These are phyloP conservation scores for Heliamphora exappendiculata DNA, from an alignment of 148 eudicot genomes.

Conservation along the genomic window DNA sequence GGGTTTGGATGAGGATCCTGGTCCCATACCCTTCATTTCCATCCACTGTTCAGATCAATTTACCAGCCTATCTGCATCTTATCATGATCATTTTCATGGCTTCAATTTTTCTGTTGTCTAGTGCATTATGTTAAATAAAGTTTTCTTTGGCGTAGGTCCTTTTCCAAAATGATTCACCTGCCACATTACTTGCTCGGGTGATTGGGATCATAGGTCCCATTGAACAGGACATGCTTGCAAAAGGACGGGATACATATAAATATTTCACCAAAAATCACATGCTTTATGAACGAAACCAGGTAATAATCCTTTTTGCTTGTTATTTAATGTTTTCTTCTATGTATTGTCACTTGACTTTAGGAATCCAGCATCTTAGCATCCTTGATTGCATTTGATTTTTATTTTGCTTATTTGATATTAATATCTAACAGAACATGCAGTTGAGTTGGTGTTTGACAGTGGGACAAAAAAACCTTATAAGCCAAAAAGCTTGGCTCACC, in stretches of 20 bases:
- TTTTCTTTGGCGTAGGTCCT: constrained; percentile 53
- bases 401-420: neutral
- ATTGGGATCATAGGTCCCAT: constrained; percentile 86
- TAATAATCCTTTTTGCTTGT: constrained; percentile 15
- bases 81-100: neutral
- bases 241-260: constrained; percentile 93
- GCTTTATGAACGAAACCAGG: constrained; percentile 99
- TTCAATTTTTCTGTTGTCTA: neutral
- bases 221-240: constrained; percentile 87
- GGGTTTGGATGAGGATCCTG: no score
- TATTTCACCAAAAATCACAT: constrained; percentile 96
- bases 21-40: neutral
- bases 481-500: no score
- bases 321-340: neutral
- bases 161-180: constrained; percentile 98
- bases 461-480: neutral
- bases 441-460: neutral
- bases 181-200: constrained; percentile 91
- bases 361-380: neutral
- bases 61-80: neutral
- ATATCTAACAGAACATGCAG: neutral
- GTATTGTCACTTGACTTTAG: neutral
- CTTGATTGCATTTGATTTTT: neutral
- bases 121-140: neutral
- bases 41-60: neutral